phyloP scores from a whole-genome alignment of 2,329 filamentous ascomycete species.

The Penicillium sp. region DNA sequence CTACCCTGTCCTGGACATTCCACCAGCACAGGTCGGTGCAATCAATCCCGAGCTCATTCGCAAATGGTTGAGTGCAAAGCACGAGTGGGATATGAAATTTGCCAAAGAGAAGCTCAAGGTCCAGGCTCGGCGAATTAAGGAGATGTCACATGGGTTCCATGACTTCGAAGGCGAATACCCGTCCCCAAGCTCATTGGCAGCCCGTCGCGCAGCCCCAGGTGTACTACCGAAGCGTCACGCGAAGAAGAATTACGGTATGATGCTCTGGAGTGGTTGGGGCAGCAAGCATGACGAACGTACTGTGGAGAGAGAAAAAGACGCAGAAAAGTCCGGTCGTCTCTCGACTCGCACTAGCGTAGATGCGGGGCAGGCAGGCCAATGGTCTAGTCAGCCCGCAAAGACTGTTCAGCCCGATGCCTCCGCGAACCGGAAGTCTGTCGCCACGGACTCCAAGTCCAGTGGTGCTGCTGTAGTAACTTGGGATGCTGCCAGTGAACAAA shows the following conservation, averaged over 20 bases:
- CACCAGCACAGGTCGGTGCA: constrained; percentile 68
- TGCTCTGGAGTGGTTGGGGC: constrained; percentile 84
- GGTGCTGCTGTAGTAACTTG: constrained; percentile 5
- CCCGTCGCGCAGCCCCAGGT: constrained; percentile 54
- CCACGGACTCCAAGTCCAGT: neutral
- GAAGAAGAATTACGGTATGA: constrained; percentile 70
- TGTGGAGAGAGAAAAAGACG: constrained; percentile 45
- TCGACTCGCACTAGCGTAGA: constrained; percentile 29
- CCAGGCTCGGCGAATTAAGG: constrained; percentile 71
- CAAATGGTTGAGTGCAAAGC: constrained; percentile 79
- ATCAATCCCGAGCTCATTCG: constrained; percentile 77
- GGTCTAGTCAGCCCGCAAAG: constrained; percentile 19
- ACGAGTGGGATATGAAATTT: constrained; percentile 72
- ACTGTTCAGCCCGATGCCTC: neutral
- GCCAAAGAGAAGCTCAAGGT: constrained; percentile 68
- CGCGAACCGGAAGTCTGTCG: neutral
- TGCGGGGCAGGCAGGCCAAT: constrained; percentile 27
- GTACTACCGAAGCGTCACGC: constrained; percentile 28
- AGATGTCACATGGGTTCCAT: constrained; percentile 71
- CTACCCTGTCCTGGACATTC: constrained; percentile 66
- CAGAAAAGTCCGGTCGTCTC: constrained; percentile 19
- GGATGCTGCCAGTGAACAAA: constrained; percentile 11
- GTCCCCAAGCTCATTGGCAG: constrained; percentile 80
- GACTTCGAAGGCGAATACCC: constrained; percentile 74
- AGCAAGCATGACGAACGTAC: constrained; percentile 83